Evolutionary conservation across 1,284 basidiomycete genomes (phyloP), one percentile per base, ranked within the genome.

Genomic region (Earliella scabrosa): DNA sequence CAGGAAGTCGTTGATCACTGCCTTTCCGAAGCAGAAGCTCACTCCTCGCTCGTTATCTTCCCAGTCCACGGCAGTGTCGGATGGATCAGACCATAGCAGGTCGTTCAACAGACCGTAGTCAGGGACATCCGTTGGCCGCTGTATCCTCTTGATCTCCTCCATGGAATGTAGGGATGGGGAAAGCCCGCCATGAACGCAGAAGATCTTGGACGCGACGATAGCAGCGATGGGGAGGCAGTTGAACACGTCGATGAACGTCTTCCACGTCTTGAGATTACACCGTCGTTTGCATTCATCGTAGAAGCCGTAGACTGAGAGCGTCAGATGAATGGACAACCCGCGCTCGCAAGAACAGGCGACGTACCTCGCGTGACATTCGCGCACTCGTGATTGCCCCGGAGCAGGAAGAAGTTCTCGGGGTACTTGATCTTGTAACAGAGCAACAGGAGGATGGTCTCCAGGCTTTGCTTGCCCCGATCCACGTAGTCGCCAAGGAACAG

Each of bases 21-120:
- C 89, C 77, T 98, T 98, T 45, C 97, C 97, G 69, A 98, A 99
- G 76, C 97, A 99, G 79, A 97, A 99, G 71, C 95, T 97, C 54
- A 99, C 97, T n/a, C 97, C 97, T 57, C 97, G 83, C 74, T 99
- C 97, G 73, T 99, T 99, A 75, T 99, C 97, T 77, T 99, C 97
- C 97, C 97, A 99, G 70, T 99, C 97, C 38, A 94, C 74, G 13
- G 97, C 97, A 16, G 96, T 98, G 74, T 99, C 97, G 39, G 92
- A 95, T 21, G 97, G 97, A 78, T 99, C 97, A 26, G 93, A 97
- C 97, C 97, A 99, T 49, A 99, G 80, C 32, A 99, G 80, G 75
- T 99, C 97, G 69, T 99, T 99, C 56, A 99, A 82, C 36, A 99
- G 82, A 21, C 97, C 97, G 70, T 95, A 99, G 77, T 99, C 97